phyloP scores from a whole-genome alignment of 306 rosid species.

The Rosa persica region DNA sequence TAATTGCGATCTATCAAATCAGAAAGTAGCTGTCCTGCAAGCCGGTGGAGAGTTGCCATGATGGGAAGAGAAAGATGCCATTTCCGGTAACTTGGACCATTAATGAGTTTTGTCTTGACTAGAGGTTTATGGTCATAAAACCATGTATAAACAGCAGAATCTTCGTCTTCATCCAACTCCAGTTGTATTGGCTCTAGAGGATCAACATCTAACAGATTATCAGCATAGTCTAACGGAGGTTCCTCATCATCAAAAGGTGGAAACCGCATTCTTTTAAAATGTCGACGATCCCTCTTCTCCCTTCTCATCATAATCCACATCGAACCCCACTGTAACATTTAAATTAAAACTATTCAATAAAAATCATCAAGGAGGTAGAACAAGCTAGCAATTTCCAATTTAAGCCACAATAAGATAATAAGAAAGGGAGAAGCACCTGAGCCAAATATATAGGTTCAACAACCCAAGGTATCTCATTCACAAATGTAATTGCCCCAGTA shows the following conservation, averaged over 20 bases:
- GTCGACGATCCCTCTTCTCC: slow-evolving; percentile 98
- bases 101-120: slow-evolving; percentile 92
- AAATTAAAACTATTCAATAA: slow-evolving; percentile 5
- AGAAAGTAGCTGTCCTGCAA: slow-evolving; percentile 95
- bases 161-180: slow-evolving; percentile 97
- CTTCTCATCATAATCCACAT: slow-evolving; percentile 99
- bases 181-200: slow-evolving; percentile 97
- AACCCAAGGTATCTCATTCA: slow-evolving; percentile 98
- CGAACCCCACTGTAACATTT: slow-evolving; percentile 78
- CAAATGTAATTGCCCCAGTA: slow-evolving; percentile 97
- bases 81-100: slow-evolving; percentile 96
- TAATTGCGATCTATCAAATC: slow-evolving; percentile 94
- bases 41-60: slow-evolving; percentile 98
- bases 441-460: slow-evolving; percentile 97
- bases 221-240: slow-evolving; percentile 97
- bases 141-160: slow-evolving; percentile 97
- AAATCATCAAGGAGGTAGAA: not conserved
- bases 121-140: slow-evolving; percentile 98
- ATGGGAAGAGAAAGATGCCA: slow-evolving; percentile 99
- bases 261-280: slow-evolving; percentile 98
- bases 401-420: not conserved
- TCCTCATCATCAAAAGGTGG: slow-evolving; percentile 99
- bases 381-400: not conserved
- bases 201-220: slow-evolving; percentile 94
- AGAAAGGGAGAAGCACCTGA: slow-evolving; percentile 50